Percentiles rank a stretch among this genome's conserved stretches.
Conservation (phyloP, 192 early-diverging fungal genomes). For the Coemansia sp. region DNA sequence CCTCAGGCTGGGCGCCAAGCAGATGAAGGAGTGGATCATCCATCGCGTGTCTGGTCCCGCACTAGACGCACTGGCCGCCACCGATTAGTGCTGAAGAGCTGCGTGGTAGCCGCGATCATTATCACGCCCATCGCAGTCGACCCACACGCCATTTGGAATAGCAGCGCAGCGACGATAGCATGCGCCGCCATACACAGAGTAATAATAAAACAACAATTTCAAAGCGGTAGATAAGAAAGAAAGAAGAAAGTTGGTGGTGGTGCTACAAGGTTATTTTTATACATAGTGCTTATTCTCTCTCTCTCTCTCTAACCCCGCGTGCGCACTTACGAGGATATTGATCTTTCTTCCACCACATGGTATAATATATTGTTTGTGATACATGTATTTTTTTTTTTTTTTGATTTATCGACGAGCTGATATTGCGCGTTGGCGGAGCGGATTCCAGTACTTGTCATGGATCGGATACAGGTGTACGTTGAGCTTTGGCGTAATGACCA, state of each 20-base stretch:
- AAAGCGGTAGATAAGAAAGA: too few species aligned
- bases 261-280: not conserved
- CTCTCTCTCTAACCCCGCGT: too few species aligned
- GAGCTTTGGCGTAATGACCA: constrained; percentile 76
- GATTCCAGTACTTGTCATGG: constrained; percentile 66
- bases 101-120: constrained; percentile 7
- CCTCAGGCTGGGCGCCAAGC: constrained; percentile 66
- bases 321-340: too few species aligned
- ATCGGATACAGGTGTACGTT: constrained; percentile 79
- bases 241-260: not conserved
- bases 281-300: too few species aligned
- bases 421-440: constrained; percentile 8
- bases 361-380: too few species aligned
- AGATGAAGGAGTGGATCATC: constrained; percentile 77
- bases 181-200: not conserved
- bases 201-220: not conserved
- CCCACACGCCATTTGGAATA: constrained; percentile 19
- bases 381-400: not conserved
- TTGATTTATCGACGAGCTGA: not conserved
- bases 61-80: constrained; percentile 56
- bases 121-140: constrained; percentile 12
- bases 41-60: constrained; percentile 68
- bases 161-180: not conserved
- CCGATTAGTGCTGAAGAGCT: not conserved
- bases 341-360: too few species aligned